These are phyloP conservation scores for Schizophyllum commune DNA, from an alignment of 1,284 basidiomycete genomes.

Conservation along the genomic window DNA sequence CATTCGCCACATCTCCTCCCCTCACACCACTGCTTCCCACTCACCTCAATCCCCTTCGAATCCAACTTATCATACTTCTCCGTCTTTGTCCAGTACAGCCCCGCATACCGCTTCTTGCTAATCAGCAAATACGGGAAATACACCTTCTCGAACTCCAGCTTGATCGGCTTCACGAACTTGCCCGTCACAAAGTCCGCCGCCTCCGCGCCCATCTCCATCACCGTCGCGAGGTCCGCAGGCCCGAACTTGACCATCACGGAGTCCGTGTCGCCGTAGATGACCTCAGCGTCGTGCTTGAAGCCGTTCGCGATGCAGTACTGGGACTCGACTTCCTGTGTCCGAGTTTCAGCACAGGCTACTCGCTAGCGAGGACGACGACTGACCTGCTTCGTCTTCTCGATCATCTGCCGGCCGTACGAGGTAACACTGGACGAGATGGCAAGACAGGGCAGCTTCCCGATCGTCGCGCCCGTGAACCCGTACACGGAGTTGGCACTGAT, in stretches of 20 bases:
- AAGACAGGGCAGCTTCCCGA: slow-evolving; percentile 91
- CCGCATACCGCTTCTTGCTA: slow-evolving; percentile 96
- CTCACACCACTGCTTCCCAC: slow-evolving; percentile 17
- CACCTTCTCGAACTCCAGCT: slow-evolving; percentile 97
- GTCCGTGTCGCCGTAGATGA: slow-evolving; percentile 97
- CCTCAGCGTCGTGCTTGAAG: slow-evolving; percentile 77
- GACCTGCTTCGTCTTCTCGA: slow-evolving; percentile 87
- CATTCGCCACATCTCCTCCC: no score
- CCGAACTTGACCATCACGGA: slow-evolving; percentile 98
- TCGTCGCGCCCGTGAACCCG: slow-evolving; percentile 92
- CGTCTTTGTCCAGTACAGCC: slow-evolving; percentile 88
- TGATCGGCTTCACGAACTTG: slow-evolving; percentile 92
- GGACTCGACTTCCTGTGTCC: slow-evolving; percentile 72
- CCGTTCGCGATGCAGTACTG: slow-evolving; percentile 85
- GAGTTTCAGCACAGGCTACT: not conserved
- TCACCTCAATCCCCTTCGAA: slow-evolving; percentile 93
- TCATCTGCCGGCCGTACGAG: slow-evolving; percentile 95
- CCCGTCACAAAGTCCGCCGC: slow-evolving; percentile 90
- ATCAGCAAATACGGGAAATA: slow-evolving; percentile 96
- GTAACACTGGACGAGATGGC: slow-evolving; percentile 91
- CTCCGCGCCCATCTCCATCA: slow-evolving; percentile 68
- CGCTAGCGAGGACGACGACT: slow-evolving; percentile 11
- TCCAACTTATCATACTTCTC: slow-evolving; percentile 99
- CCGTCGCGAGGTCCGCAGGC: slow-evolving; percentile 72
- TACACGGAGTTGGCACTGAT: slow-evolving; percentile 97